Conservation (phyloP, 2,329 filamentous ascomycete genomes). For the Aspergillus fumigatiaffinis region DNA sequence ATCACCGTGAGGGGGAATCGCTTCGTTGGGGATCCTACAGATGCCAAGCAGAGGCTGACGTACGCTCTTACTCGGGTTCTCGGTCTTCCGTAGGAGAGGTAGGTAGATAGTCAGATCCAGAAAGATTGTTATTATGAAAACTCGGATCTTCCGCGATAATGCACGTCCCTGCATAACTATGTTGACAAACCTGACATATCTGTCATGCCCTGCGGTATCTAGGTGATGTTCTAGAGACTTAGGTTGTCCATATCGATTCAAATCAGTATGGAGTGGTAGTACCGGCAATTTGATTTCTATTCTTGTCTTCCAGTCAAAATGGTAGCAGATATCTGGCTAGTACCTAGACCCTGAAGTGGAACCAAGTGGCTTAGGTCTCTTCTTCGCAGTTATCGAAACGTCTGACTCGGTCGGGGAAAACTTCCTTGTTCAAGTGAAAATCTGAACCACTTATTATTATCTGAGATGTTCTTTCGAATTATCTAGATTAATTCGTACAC, state of each 20-base stretch:
- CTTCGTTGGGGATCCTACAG: not conserved
- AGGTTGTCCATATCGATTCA: not conserved
- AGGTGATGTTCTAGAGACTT: not conserved
- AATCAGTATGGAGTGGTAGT: no score
- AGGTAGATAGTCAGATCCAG: not conserved
- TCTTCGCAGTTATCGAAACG: no score
- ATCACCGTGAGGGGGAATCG: not conserved
- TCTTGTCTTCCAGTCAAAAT: not conserved
- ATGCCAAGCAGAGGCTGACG: slow-evolving; percentile 1
- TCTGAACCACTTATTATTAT: not conserved
- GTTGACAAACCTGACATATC: not conserved
- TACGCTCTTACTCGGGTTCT: not conserved
- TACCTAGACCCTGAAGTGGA: not conserved
- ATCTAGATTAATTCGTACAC: not conserved
- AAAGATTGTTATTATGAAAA: not conserved
- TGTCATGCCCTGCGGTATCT: no score
- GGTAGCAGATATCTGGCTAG: no score
- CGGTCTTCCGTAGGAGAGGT: no score
- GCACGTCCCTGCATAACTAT: not conserved
- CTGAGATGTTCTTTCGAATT: not conserved
- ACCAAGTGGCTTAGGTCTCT: not conserved
- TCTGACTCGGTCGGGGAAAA: not conserved
- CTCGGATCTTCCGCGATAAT: not conserved
- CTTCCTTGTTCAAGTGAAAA: not conserved
- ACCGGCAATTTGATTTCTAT: not conserved